phyloP scores from a whole-genome alignment of 106 monocot genomes.

The Apostasia ramifera region DNA sequence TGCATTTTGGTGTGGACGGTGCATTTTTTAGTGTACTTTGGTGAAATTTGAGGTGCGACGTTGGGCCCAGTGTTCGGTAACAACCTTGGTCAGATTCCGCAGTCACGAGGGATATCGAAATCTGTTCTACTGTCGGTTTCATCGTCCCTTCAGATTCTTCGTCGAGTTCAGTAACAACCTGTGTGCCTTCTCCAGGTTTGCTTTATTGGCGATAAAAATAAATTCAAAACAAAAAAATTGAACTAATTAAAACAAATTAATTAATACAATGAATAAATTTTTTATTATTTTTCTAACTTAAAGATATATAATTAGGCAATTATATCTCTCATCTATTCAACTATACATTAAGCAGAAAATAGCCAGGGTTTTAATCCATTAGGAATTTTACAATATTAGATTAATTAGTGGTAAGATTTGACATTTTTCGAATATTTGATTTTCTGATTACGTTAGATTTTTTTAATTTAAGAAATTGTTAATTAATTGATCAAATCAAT shows the following conservation, averaged over 20 bases:
- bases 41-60: constrained; percentile 5
- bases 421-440: no score
- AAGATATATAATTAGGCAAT: no score
- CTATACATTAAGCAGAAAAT: no score
- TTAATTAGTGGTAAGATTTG: no score
- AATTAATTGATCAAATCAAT: no score
- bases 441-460: no score
- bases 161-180: not conserved
- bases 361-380: no score
- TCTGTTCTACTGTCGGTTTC: constrained; percentile 7
- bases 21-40: constrained; percentile 15
- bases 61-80: constrained; percentile 12
- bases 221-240: no score
- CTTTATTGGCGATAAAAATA: no score
- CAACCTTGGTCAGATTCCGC: constrained; percentile 17
- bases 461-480: no score
- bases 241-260: not conserved
- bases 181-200: not conserved
- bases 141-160: not conserved
- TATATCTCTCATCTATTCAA: no score
- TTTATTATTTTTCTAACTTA: not conserved
- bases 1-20: not conserved
- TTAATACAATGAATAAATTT: not conserved
- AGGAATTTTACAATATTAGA: no score
- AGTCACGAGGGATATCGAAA: constrained; percentile 4